Conservation (phyloP, 225 moss, liverwort and hornwort genomes). For the Lunularia cruciata region DNA sequence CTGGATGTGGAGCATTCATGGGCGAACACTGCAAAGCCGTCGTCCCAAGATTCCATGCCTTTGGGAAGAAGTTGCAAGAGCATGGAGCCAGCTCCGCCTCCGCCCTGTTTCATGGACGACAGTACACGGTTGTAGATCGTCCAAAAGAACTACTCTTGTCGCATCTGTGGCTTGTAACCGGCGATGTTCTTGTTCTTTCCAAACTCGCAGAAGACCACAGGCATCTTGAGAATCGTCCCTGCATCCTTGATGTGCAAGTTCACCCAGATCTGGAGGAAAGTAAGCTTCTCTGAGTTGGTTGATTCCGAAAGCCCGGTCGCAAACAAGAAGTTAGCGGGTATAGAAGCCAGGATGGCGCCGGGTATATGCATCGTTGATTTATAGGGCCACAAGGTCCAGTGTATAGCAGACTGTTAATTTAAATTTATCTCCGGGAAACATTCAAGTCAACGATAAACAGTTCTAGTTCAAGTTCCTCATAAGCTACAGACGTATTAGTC, state of each 20-base stretch:
- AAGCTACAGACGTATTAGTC: no score
- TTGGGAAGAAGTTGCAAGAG: constrained; percentile 56
- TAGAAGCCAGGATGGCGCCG: no score
- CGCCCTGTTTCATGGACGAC: constrained; percentile 40
- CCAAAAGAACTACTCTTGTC: constrained; percentile 42
- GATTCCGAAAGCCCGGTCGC: constrained; percentile 45
- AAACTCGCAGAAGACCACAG: constrained; percentile 60
- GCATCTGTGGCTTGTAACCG: constrained; percentile 41
- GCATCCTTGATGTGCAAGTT: constrained; percentile 54
- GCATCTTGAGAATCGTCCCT: constrained; percentile 40
- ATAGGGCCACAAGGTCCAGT: neutral
- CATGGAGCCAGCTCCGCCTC: constrained; percentile 56
- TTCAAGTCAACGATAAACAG: no score
- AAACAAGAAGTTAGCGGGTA: neutral
- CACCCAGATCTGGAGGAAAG: constrained; percentile 54
- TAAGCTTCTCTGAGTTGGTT: constrained; percentile 28
- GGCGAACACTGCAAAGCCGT: constrained; percentile 25
- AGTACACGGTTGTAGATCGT: constrained; percentile 51
- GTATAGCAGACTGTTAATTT: neutral
- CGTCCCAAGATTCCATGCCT: constrained; percentile 22
- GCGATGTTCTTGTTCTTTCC: constrained; percentile 43
- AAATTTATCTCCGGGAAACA: no score
- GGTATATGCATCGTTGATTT: neutral
- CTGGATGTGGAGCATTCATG: neutral
- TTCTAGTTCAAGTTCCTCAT: no score